A percentile compares a stretch with the other conserved stretches of the same genome.
Evolutionary conservation across 352 stramenopile species (phyloP).

Genomic region (Phytopythium boreale): DNA sequence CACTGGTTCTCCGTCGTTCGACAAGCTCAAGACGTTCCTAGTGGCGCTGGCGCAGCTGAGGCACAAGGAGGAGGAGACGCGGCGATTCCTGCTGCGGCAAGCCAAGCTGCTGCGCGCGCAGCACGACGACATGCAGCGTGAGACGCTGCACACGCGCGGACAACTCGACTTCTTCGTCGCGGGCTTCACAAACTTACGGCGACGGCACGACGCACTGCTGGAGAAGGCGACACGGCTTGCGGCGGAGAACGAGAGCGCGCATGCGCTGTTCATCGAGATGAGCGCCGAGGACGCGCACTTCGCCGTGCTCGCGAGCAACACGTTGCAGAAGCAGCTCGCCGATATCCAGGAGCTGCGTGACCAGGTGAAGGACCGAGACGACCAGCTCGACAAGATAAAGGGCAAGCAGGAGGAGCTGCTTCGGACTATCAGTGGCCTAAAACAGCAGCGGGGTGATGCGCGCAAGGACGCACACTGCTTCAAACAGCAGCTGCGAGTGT

Average conservation of each 20-base stretch:
- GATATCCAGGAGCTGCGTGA: slow-evolving; percentile 35
- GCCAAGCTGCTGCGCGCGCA: slow-evolving; percentile 39
- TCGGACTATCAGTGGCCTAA: slow-evolving; percentile 38
- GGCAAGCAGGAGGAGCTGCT: slow-evolving; percentile 39
- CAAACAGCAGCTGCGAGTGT: slow-evolving; percentile 50
- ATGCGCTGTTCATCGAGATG: slow-evolving; percentile 58
- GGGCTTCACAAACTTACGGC: slow-evolving; percentile 61
- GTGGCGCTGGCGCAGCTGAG: slow-evolving; percentile 54
- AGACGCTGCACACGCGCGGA: slow-evolving; percentile 55
- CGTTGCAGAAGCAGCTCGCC: slow-evolving; percentile 33
- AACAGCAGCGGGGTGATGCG: slow-evolving; percentile 45
- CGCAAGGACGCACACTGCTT: slow-evolving; percentile 56
- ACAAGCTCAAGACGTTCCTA: slow-evolving; percentile 77
- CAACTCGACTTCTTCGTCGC: slow-evolving; percentile 82
- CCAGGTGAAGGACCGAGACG: slow-evolving; percentile 15
- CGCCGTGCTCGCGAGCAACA: slow-evolving; percentile 42
- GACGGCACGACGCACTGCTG: slow-evolving; percentile 61
- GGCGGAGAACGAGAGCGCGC: slow-evolving; percentile 53
- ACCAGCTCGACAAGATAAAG: slow-evolving; percentile 25
- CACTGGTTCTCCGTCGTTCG: slow-evolving; percentile 52
- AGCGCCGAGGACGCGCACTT: slow-evolving; percentile 61
- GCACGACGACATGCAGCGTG: slow-evolving; percentile 52
- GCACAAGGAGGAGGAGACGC: slow-evolving; percentile 54
- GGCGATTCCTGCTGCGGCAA: slow-evolving; percentile 52
- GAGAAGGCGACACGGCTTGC: slow-evolving; percentile 50